Percentiles rank a stretch among this genome's conserved stretches.
These are phyloP conservation scores for Diutina siamensis DNA, from an alignment of 1,139 yeast genomes.

Conservation along the genomic window DNA sequence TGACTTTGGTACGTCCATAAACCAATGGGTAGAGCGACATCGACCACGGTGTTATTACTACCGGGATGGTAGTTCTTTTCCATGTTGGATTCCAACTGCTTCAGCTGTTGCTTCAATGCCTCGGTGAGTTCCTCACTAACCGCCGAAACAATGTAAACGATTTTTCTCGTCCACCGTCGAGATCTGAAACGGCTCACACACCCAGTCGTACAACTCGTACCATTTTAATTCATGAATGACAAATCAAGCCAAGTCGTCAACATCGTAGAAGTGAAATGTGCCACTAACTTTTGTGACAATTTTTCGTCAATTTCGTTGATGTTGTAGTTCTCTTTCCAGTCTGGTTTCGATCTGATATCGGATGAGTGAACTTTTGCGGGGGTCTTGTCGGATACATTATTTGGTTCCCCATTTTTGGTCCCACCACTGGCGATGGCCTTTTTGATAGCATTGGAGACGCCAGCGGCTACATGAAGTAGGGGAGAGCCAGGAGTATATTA, in stretches of 20 bases:
- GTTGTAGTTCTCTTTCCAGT: constrained; percentile 23
- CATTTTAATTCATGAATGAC: constrained; percentile 20
- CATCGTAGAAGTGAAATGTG: constrained; percentile 10
- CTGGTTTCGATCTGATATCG: constrained; percentile 20
- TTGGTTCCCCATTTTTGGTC: no score
- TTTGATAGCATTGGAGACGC: no score
- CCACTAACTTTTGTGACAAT: constrained; percentile 21
- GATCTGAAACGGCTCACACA: constrained; percentile 9
- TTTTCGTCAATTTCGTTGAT: constrained; percentile 16
- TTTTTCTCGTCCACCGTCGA: constrained; percentile 14
- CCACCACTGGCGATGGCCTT: no score
- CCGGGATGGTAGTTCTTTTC: constrained; percentile 27
- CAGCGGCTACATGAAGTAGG: no score
- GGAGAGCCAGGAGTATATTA: no score
- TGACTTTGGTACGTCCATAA: constrained; percentile 17
- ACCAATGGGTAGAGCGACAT: constrained; percentile 27
- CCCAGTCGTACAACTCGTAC: constrained; percentile 13
- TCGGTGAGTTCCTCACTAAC: constrained; percentile 9
- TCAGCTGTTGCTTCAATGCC: constrained; percentile 10
- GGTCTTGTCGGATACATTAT: no score
- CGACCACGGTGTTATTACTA: constrained; percentile 23
- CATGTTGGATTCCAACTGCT: constrained; percentile 11
- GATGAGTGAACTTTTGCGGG: no score
- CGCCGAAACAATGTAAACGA: constrained; percentile 12
- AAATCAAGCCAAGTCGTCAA: constrained; percentile 15